phyloP scores from a whole-genome alignment of 2,329 filamentous ascomycete genomes.

The Grosmannia huntii region DNA sequence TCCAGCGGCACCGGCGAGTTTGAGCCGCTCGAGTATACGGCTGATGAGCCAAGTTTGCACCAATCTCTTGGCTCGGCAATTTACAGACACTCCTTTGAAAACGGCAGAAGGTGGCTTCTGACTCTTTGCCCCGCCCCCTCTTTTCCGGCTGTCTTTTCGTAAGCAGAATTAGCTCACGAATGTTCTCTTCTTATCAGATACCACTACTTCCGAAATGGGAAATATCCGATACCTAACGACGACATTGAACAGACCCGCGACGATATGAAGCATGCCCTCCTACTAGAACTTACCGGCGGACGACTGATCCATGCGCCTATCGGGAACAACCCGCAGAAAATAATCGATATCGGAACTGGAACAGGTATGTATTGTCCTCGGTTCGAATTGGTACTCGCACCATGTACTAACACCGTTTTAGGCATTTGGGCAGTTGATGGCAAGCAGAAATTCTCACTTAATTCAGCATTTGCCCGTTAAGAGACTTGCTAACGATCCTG shows the following conservation, averaged over 20 bases:
- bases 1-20: neutral
- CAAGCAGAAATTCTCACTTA: neutral
- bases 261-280: conserved; percentile 19
- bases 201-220: conserved; percentile 16
- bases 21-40: neutral
- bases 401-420: neutral
- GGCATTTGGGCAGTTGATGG: conserved; percentile 22
- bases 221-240: conserved; percentile 17
- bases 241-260: conserved; percentile 19
- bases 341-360: conserved; percentile 8
- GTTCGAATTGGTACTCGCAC: too few relatives aligned
- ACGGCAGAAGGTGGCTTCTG: conserved; percentile 2
- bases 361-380: neutral
- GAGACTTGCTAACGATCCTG: neutral
- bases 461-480: neutral
- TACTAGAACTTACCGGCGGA: conserved; percentile 18
- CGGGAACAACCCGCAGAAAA: conserved; percentile 3
- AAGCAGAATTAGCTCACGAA: neutral
- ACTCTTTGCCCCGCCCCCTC: neutral
- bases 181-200: conserved; percentile 9
- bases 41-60: neutral
- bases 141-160: too few relatives aligned
- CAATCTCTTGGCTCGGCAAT: conserved; percentile 6
- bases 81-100: conserved; percentile 8
- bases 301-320: conserved; percentile 6